These are phyloP conservation scores for Canavalia gladiata DNA, from an alignment of 306 rosid genomes.

Conservation along the genomic window DNA sequence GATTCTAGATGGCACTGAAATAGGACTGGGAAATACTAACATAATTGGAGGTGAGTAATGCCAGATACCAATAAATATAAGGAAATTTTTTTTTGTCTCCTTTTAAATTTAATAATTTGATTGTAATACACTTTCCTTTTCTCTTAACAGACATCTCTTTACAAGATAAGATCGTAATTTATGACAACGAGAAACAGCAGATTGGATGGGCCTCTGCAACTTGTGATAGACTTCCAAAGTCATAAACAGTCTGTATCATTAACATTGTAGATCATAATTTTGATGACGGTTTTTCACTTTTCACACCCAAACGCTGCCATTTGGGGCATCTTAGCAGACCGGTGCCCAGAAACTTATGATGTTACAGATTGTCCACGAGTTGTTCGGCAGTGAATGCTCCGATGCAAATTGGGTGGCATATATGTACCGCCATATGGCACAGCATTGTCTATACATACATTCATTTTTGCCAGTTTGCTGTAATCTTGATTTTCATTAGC, in stretches of 20 bases:
- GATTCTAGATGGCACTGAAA: slow-evolving; percentile 64
- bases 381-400: no score
- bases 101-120: not conserved
- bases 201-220: slow-evolving; percentile 74
- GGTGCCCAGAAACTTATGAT: no score
- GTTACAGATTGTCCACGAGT: no score
- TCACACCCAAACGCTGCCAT: no score
- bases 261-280: not conserved
- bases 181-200: slow-evolving; percentile 77
- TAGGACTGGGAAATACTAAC: slow-evolving; percentile 60
- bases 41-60: slow-evolving; percentile 74
- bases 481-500: no score
- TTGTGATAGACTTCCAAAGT: slow-evolving; percentile 61
- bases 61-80: not conserved
- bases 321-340: no score
- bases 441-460: no score
- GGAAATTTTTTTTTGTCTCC: not conserved
- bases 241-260: slow-evolving; percentile 32
- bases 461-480: no score
- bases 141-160: slow-evolving; percentile 63
- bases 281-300: no score
- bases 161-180: slow-evolving; percentile 72
- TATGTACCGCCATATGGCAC: no score
- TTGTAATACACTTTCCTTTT: slow-evolving; percentile 30
- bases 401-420: no score